phyloP scores from a whole-genome alignment of 164 flowering plant genomes.

The Brasenia schreberi region DNA sequence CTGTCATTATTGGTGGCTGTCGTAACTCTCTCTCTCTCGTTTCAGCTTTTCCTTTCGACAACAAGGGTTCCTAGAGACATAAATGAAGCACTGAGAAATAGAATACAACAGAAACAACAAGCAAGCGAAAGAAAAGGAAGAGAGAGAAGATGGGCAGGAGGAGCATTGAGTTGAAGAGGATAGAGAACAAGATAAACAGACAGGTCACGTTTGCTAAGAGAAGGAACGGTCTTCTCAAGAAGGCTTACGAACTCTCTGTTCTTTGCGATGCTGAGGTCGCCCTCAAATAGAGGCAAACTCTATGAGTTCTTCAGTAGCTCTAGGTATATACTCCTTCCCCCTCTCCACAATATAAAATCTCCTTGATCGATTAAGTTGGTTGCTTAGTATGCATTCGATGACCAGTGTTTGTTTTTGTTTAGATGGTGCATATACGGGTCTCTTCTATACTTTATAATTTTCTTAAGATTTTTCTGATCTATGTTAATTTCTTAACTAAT shows the following conservation, averaged over 20 bases:
- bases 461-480: neutral
- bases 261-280: conserved; percentile 3
- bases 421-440: neutral
- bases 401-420: neutral
- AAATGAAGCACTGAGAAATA: neutral
- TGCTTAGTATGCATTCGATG: neutral
- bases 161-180: neutral
- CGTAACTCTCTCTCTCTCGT: neutral
- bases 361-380: neutral
- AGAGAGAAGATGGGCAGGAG: neutral
- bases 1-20: too few relatives aligned
- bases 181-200: conserved; percentile 2
- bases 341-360: neutral
- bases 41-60: neutral
- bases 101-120: neutral
- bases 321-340: neutral
- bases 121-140: neutral
- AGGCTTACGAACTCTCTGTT: conserved; percentile 2
- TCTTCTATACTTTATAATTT: neutral
- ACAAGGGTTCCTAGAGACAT: neutral
- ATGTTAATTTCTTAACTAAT: too few relatives aligned
- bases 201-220: conserved; percentile 3
- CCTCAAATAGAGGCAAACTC: conserved; percentile 2
- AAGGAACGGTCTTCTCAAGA: conserved; percentile 2
- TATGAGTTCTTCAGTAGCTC: conserved; percentile 1